Evolutionary conservation across 2,329 filamentous ascomycete species (phyloP).

Genomic region (Trichophyton verrucosum): DNA sequence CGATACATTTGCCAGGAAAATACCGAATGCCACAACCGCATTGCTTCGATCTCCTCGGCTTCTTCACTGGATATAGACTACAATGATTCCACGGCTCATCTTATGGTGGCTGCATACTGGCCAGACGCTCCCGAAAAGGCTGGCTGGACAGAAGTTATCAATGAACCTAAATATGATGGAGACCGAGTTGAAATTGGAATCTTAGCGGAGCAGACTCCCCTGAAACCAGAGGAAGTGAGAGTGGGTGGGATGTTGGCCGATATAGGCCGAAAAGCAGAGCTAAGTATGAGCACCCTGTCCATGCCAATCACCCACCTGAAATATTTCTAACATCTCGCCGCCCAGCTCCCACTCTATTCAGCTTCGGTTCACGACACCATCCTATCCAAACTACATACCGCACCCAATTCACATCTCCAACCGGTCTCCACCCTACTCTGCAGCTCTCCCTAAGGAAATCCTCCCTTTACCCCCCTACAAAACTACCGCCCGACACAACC

Average conservation of each 20-base stretch:
- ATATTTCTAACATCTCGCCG: not conserved
- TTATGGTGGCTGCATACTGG: slow-evolving; percentile 57
- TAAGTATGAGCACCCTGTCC: slow-evolving; percentile 35
- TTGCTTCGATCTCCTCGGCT: slow-evolving; percentile 40
- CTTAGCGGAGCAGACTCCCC: slow-evolving; percentile 48
- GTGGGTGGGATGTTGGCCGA: slow-evolving; percentile 68
- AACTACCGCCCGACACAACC: slow-evolving; percentile 33
- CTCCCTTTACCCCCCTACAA: slow-evolving; percentile 35
- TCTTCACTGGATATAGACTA: slow-evolving; percentile 65
- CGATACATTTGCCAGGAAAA: slow-evolving; percentile 42
- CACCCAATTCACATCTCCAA: slow-evolving; percentile 54
- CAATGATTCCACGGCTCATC: slow-evolving; percentile 52
- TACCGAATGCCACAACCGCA: slow-evolving; percentile 39
- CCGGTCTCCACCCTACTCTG: slow-evolving; percentile 73
- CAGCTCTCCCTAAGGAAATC: slow-evolving; percentile 49
- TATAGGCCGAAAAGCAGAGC: slow-evolving; percentile 58
- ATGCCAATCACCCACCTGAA: not conserved
- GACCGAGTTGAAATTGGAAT: slow-evolving; percentile 69
- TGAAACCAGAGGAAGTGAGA: slow-evolving; percentile 59
- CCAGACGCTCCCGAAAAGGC: slow-evolving; percentile 20
- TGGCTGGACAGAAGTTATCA: slow-evolving; percentile 38
- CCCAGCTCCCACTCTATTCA: slow-evolving; percentile 62
- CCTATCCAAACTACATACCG: slow-evolving; percentile 46
- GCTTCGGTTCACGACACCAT: slow-evolving; percentile 70
- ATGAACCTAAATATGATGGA: slow-evolving; percentile 15